Evolutionary conservation across 2,329 filamentous ascomycete species (phyloP).

Genomic region (Coniella lustricola): DNA sequence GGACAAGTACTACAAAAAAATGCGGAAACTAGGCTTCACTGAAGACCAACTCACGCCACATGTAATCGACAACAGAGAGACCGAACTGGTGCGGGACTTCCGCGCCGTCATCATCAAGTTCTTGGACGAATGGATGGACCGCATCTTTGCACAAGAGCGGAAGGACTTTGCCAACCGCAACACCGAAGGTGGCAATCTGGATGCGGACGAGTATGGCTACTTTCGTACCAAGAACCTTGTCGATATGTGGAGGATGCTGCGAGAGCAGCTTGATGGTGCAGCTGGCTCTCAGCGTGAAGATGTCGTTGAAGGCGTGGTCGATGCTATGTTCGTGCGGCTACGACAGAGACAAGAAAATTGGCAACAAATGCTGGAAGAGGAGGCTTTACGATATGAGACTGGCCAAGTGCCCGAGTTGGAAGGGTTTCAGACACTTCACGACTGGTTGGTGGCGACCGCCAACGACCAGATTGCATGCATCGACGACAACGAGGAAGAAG

Average conservation of each 20-base stretch:
- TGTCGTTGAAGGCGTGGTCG: constrained; percentile 89
- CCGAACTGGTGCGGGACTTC: constrained; percentile 89
- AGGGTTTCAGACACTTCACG: constrained; percentile 73
- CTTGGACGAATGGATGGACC: constrained; percentile 95
- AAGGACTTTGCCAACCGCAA: constrained; percentile 74
- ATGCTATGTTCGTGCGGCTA: constrained; percentile 88
- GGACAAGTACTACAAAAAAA: constrained; percentile 93
- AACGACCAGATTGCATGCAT: constrained; percentile 99
- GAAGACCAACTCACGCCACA: constrained; percentile 74
- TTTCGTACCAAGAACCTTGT: constrained; percentile 88
- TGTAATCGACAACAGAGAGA: constrained; percentile 82
- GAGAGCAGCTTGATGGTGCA: constrained; percentile 83
- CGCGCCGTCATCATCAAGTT: constrained; percentile 90
- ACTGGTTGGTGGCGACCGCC: constrained; percentile 94
- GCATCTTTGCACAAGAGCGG: constrained; percentile 77
- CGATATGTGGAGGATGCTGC: constrained; percentile 95
- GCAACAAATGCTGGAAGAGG: constrained; percentile 82
- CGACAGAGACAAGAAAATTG: constrained; percentile 76
- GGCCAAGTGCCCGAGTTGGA: constrained; percentile 49
- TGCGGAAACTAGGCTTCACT: constrained; percentile 78
- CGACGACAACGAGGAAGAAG: constrained; percentile 77
- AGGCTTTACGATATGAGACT: constrained; percentile 66
- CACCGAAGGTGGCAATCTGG: constrained; percentile 67
- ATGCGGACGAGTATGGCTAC: constrained; percentile 81
- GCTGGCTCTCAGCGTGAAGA: constrained; percentile 79